Conservation (phyloP, 345 rosid species). For the Lenwebbia sp. region DNA sequence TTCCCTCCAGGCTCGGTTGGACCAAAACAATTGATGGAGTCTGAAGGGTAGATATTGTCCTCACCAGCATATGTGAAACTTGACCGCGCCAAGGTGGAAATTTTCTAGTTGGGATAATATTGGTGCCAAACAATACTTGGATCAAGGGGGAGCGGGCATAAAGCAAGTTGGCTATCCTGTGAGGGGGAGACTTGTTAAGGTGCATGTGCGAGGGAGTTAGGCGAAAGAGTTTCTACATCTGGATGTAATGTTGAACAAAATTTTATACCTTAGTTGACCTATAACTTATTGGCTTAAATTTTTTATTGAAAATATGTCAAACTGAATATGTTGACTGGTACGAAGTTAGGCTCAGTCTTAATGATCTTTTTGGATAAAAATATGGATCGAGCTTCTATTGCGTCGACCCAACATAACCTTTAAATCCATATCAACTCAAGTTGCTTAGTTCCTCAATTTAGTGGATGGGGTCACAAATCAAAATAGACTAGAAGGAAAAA, state of each 20-base stretch:
- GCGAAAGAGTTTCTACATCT: neutral
- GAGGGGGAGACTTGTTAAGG: neutral
- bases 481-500: neutral
- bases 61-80: neutral
- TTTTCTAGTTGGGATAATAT: neutral
- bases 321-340: accelerated
- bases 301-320: neutral
- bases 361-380: neutral
- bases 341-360: neutral
- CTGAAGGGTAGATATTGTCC: neutral
- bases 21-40: neutral
- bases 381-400: neutral
- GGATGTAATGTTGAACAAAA: neutral
- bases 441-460: neutral
- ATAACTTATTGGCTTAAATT: neutral
- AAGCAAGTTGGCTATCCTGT: neutral
- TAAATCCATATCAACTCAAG: neutral
- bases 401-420: neutral
- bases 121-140: neutral
- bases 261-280: neutral
- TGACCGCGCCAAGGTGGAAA: neutral
- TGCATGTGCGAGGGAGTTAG: neutral
- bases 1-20: neutral
- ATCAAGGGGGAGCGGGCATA: neutral
- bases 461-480: neutral